These are phyloP conservation scores for Vigna unguiculata DNA, from an alignment of 306 rosid species.

Conservation along the genomic window DNA sequence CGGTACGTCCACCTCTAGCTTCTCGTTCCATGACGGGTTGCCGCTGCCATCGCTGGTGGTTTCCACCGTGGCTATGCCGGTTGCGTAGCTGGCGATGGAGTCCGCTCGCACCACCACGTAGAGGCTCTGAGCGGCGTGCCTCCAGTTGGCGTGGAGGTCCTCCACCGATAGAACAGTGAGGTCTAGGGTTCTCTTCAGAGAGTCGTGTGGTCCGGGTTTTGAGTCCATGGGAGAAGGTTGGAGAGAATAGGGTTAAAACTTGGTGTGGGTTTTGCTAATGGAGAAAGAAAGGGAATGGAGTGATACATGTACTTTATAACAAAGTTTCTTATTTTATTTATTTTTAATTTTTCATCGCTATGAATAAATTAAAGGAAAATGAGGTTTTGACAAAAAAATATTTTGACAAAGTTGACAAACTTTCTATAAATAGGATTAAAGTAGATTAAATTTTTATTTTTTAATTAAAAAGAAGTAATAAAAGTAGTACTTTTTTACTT, in stretches of 20 bases:
- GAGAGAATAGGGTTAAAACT: not conserved
- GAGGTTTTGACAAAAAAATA: no score
- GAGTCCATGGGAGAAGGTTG: not conserved
- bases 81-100: slow-evolving; percentile 35
- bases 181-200: slow-evolving; percentile 42
- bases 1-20: slow-evolving; percentile 53
- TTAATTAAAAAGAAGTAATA: no score
- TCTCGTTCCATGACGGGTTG: slow-evolving; percentile 58
- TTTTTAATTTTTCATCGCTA: no score
- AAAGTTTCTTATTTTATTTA: no score
- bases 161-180: slow-evolving; percentile 58
- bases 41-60: not conserved
- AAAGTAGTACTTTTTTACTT: no score
- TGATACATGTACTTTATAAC: not conserved
- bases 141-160: slow-evolving; percentile 48
- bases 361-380: no score
- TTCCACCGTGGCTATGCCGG: slow-evolving; percentile 26
- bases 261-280: no score
- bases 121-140: slow-evolving; percentile 43
- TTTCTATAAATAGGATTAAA: no score
- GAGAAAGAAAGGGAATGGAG: not conserved
- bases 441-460: no score
- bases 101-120: slow-evolving; percentile 56
- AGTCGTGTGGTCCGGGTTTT: no score
- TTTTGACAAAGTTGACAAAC: no score